Percentiles rank a stretch among this genome's conserved stretches.
Evolutionary conservation across 176 grass and related monocot species (phyloP).

Genomic region (Zoysia pacifica): DNA sequence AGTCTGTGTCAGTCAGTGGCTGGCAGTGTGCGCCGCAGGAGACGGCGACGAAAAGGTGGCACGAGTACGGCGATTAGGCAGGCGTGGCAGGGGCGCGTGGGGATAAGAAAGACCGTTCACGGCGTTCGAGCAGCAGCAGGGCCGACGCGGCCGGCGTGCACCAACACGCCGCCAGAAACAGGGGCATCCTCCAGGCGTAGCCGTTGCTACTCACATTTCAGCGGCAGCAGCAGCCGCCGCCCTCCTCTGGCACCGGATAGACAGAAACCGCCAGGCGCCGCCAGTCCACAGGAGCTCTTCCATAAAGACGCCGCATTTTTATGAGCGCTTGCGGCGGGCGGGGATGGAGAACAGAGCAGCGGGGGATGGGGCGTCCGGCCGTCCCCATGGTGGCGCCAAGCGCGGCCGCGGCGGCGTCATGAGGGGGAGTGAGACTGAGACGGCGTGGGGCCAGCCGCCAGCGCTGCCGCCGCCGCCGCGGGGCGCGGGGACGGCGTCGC

Average conservation of each 20-base stretch:
- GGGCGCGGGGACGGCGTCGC: constrained; percentile 43
- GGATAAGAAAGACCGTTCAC: constrained; percentile 21
- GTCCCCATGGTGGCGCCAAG: constrained; percentile 38
- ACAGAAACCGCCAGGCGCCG: constrained; percentile 6
- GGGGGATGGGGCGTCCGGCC: not conserved
- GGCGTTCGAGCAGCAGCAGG: not conserved
- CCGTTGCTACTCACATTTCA: not conserved
- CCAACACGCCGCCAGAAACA: constrained; percentile 2
- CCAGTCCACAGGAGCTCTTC: not conserved
- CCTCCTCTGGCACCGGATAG: not conserved
- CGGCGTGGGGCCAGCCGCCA: constrained; percentile 29
- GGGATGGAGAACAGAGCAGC: constrained; percentile 31
- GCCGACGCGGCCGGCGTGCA: constrained; percentile 5
- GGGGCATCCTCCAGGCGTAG: not conserved
- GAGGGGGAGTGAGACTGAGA: not conserved
- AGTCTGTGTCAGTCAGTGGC: not conserved
- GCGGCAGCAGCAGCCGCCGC: not conserved
- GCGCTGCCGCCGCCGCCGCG: constrained; percentile 22
- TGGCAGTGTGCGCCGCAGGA: not conserved
- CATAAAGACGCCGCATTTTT: constrained; percentile 25
- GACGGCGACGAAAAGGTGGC: constrained; percentile 2
- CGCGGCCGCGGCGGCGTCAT: constrained; percentile 45
- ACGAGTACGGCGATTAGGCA: constrained; percentile 3
- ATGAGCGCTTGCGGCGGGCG: constrained; percentile 27
- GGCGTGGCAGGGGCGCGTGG: not conserved